A percentile compares a stretch with the other conserved stretches of the same genome.
Conservation (phyloP, 2,329 filamentous ascomycete genomes). For the Neopestalotiopsis sp. region DNA sequence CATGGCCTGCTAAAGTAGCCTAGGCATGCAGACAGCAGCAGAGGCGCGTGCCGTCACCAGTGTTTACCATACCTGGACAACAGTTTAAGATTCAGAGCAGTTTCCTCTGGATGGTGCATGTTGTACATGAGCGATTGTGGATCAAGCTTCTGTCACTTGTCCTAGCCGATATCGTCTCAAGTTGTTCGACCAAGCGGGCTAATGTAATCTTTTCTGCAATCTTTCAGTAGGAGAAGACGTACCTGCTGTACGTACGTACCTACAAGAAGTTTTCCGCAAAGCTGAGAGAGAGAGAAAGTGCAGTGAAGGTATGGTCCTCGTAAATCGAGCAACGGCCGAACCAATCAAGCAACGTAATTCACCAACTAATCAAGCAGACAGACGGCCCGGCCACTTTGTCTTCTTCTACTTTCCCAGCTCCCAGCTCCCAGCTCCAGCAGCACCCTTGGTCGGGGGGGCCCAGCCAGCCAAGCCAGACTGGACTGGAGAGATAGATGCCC, state of each 20-base stretch:
- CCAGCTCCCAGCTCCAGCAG: no score
- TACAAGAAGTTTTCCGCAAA: neutral
- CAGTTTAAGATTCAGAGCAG: neutral
- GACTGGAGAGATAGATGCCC: neutral
- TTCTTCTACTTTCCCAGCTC: no score
- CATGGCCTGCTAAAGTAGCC: neutral
- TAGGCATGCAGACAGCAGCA: neutral
- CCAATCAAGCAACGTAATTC: neutral
- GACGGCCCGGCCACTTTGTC: neutral
- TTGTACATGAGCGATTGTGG: conserved; percentile 18
- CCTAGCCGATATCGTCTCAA: conserved; percentile 22
- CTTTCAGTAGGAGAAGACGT: neutral
- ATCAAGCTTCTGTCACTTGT: conserved; percentile 24
- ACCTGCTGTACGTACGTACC: neutral
- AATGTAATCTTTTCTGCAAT: conserved; percentile 17
- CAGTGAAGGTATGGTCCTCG: neutral
- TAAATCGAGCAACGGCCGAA: conserved; percentile 3
- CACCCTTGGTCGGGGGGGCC: no score
- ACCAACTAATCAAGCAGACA: neutral
- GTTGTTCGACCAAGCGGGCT: conserved; percentile 22
- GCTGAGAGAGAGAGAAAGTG: neutral
- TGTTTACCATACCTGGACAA: conserved; percentile 8
- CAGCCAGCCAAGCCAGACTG: no score
- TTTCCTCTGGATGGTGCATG: neutral
- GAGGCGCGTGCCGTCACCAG: conserved; percentile 5